phyloP scores from a whole-genome alignment of 306 rosid species.

The Elaeagnus macrophylla region DNA sequence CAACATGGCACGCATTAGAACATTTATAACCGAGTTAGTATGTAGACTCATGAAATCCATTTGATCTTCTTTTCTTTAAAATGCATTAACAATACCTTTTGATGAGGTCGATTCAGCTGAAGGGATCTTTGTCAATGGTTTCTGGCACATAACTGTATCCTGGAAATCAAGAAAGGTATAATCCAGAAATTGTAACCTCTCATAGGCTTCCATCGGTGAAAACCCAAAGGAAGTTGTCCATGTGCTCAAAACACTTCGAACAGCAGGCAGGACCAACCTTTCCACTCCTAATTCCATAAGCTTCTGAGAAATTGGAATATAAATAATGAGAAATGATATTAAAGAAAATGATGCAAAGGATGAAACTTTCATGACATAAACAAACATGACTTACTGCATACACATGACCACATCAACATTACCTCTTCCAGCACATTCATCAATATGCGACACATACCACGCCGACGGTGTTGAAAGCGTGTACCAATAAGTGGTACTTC shows the following conservation, averaged over 20 bases:
- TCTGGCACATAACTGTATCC: conserved; percentile 75
- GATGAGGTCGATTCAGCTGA: conserved; percentile 21
- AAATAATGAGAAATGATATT: conserved; percentile 4
- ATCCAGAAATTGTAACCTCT: conserved; percentile 57
- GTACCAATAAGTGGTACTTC: conserved; percentile 85
- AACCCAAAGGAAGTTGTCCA: conserved; percentile 78
- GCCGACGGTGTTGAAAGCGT: conserved; percentile 64
- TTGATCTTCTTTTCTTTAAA: not conserved
- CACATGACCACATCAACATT: not conserved
- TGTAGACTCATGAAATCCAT: not conserved
- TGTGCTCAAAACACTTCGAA: conserved; percentile 57
- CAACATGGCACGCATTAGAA: conserved; percentile 9
- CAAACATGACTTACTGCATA: not conserved
- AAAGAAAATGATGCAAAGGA: not conserved
- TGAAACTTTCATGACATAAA: not conserved
- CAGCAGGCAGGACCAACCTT: conserved; percentile 78
- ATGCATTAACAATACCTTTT: conserved; percentile 26
- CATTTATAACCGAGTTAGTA: conserved; percentile 12
- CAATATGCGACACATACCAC: conserved; percentile 76
- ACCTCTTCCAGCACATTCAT: conserved; percentile 88
- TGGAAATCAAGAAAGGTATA: conserved; percentile 68
- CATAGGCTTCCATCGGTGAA: conserved; percentile 44
- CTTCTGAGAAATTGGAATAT: conserved; percentile 33
- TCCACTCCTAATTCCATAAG: conserved; percentile 69
- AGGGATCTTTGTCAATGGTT: conserved; percentile 32